Base-by-base conservation (phyloP, 1,284 basidiomycete species). In the Hemileia vastatrix region DNA sequence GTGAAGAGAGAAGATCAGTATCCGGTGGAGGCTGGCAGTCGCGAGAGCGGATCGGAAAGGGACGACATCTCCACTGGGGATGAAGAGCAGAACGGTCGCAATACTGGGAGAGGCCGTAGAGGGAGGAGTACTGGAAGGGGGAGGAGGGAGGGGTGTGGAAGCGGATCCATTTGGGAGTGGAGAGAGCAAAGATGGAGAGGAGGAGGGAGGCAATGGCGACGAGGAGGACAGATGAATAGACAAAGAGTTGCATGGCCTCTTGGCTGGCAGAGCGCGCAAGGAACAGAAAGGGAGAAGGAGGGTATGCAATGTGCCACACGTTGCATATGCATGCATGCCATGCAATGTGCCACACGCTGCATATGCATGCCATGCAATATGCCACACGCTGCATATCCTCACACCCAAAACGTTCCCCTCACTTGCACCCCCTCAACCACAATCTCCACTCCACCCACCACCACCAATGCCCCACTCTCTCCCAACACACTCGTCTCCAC, bases 301-400 rank as follows among this genome's bases (percentile, higher is more conserved):
- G 43, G 18, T 15, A 18, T 18, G 43, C 15, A 18, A n/a, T n/a
- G n/a, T n/a, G n/a, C n/a, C n/a, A n/a, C n/a, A n/a, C n/a, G n/a
- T n/a, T n/a, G n/a, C n/a, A n/a, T n/a, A n/a, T n/a, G n/a, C n/a
- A n/a, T n/a, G n/a, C n/a, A n/a, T n/a, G n/a, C n/a, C n/a, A n/a
- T n/a, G n/a, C n/a, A n/a, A n/a, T n/a, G n/a, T n/a, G n/a, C n/a
- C n/a, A n/a, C n/a, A n/a, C n/a, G n/a, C n/a, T n/a, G n/a, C n/a
- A n/a, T n/a, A n/a, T n/a, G n/a, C n/a, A n/a, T n/a, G n/a, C n/a
- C n/a, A n/a, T n/a, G 5, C 79, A 81, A 27, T 93, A 90, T 77
- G 87, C 89, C 43, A 78, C 89, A 21, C 84, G 88, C 53, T 90
- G 89, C 33, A 84, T 83, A 6, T 79, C 94, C 59, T 89, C 90